phyloP scores from a whole-genome alignment of 345 rosid genomes.

The Pelargonium nanum region DNA sequence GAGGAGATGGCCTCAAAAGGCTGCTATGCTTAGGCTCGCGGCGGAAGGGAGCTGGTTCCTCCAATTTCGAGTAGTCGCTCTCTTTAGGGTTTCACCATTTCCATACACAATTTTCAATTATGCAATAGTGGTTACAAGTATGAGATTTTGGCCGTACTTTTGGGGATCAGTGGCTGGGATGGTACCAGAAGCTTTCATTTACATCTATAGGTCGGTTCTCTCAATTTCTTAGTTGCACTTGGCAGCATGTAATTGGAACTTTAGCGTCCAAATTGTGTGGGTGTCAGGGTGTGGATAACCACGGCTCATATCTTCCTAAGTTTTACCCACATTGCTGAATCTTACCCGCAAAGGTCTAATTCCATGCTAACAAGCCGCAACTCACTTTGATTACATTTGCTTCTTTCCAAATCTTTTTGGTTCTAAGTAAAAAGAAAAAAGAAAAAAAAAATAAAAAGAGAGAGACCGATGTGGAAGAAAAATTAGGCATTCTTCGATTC shows the following conservation, averaged over 20 bases:
- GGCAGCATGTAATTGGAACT: background rate
- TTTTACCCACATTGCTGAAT: too few relatives aligned
- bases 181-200: conserved; percentile 94
- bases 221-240: background rate
- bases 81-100: conserved; percentile 89
- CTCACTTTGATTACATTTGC: background rate
- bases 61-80: conserved; percentile 82
- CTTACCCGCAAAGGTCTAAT: background rate
- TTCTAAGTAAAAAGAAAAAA: background rate
- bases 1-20: conserved; percentile 84
- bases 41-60: conserved; percentile 94
- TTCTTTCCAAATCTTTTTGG: background rate
- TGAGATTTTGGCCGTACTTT: conserved; percentile 87
- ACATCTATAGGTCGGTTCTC: conserved; percentile 67
- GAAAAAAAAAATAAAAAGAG: too few relatives aligned
- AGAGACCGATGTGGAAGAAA: background rate
- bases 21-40: conserved; percentile 73
- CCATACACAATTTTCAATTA: conserved; percentile 97
- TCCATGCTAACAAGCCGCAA: background rate
- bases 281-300: too few relatives aligned
- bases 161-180: conserved; percentile 87
- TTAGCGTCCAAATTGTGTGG: background rate
- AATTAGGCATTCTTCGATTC: too few relatives aligned
- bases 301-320: too few relatives aligned
- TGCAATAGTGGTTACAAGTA: conserved; percentile 73